Evolutionary conservation across 1,284 basidiomycete genomes (phyloP), one percentile per base, ranked within the genome.

Genomic region (Cutaneotrichosporon sp.): DNA sequence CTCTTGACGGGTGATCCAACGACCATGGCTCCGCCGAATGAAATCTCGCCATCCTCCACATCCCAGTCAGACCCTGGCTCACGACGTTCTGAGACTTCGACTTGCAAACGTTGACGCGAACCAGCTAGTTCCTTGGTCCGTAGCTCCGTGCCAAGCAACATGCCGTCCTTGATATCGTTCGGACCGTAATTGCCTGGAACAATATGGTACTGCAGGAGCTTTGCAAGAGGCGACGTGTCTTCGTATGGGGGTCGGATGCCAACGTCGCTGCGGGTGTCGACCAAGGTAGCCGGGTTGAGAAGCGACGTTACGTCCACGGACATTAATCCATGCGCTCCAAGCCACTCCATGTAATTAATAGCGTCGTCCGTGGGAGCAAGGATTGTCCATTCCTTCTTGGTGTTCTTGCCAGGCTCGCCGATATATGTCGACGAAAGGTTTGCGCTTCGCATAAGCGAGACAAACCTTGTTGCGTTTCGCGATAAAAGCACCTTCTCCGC

Each of bases 301-400:
- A 46, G 5, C 3, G 35, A 3, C 7, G 51, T 7, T 8, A 26
- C 26, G 18, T 49, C 46, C 36, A 52, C 56, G 8, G 43, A 33
- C 9, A 45, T 17, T 18, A 45, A 18, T 8, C 43, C 30, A 18
- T 35, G 43, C 10, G 43, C 18, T 4, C 43, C 43, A 8, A 45
- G 43, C 30, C 59, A 56, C 22, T 68, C 68, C 52, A 65, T 55
- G 30, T 59, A 62, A 22, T 74, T 74, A 21, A 97, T 75, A 4
- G 92, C 88, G 54, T 96, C 90, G 72, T 97, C 90, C 37, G 81
- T 80, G 0, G 91, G 91, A 0, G 92, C 94, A 34, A 98, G 82
- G 51, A 93, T 87, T 0, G 90, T 92, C 72, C 86, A 80, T 15
- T 62, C 83, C 21, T 40, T 53, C 47, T 43, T 56, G 23, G 26